Evolutionary conservation across 2,329 filamentous ascomycete genomes (phyloP).

Genomic region (Hansfordia pulvinata): DNA sequence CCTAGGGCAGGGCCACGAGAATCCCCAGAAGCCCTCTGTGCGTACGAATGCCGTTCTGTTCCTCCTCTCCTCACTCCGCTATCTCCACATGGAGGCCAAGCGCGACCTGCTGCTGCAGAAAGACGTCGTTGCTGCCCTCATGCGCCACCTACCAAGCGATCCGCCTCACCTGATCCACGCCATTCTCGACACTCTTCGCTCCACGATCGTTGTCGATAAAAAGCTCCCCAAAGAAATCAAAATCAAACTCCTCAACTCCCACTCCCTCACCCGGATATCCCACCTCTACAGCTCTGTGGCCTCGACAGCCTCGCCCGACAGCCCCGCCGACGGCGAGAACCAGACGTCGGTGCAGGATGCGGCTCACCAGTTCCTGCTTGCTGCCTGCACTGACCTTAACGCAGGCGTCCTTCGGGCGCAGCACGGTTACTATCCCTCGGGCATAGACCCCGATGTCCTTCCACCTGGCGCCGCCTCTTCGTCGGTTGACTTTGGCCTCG

Average conservation of each 20-base stretch:
- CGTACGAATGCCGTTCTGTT: slow-evolving; percentile 75
- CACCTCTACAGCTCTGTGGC: slow-evolving; percentile 50
- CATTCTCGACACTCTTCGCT: slow-evolving; percentile 57
- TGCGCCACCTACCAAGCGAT: slow-evolving; percentile 67
- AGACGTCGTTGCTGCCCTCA: slow-evolving; percentile 55
- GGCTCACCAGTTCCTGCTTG: slow-evolving; percentile 62
- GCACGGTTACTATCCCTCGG: slow-evolving; percentile 73
- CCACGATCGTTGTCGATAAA: slow-evolving; percentile 60
- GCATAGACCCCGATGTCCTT: slow-evolving; percentile 38
- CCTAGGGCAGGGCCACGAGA: slow-evolving; percentile 44
- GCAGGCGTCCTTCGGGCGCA: slow-evolving; percentile 66
- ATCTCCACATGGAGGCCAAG: slow-evolving; percentile 65
- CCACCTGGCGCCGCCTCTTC: slow-evolving; percentile 25
- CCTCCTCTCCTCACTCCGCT: slow-evolving; percentile 64
- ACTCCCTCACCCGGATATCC: slow-evolving; percentile 58
- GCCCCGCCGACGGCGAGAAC: too few species aligned
- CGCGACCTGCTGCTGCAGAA: slow-evolving; percentile 70
- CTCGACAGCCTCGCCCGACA: slow-evolving; percentile 23
- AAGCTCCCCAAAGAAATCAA: slow-evolving; percentile 63
- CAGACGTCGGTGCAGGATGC: slow-evolving; percentile 44
- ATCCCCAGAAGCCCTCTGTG: slow-evolving; percentile 60
- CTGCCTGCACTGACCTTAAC: slow-evolving; percentile 58
- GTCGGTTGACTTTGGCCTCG: slow-evolving; percentile 49
- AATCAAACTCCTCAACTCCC: slow-evolving; percentile 60
- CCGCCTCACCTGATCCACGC: slow-evolving; percentile 62